Percentiles rank a stretch among this genome's conserved stretches.
Evolutionary conservation across 176 grass and related monocot genomes (phyloP).

Genomic region (Alloteropsis semialata): DNA sequence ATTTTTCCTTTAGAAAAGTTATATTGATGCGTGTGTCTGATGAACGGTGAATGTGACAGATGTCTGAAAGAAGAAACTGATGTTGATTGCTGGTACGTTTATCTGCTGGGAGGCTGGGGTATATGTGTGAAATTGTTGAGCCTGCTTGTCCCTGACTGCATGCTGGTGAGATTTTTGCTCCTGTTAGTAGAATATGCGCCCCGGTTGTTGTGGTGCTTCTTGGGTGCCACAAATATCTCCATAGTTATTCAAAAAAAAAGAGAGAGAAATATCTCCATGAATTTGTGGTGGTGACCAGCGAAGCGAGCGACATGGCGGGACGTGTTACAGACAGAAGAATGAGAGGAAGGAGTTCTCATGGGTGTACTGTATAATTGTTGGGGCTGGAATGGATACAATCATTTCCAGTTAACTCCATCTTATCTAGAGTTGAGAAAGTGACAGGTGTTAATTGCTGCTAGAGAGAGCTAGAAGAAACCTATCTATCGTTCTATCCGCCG

Average conservation of each 20-base stretch:
- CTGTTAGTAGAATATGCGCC: not conserved
- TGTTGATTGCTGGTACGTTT: too few relatives aligned
- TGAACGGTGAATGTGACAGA: not conserved
- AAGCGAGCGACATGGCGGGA: not conserved
- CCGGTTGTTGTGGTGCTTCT: not conserved
- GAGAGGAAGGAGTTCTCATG: too few relatives aligned
- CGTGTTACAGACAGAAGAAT: too few relatives aligned
- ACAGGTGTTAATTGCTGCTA: not conserved
- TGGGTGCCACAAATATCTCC: not conserved
- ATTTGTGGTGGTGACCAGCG: conserved; percentile 10
- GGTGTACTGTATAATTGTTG: not conserved
- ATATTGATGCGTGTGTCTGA: not conserved
- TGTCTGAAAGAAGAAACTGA: not conserved
- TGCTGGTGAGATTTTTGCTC: not conserved
- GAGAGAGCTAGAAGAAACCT: not conserved
- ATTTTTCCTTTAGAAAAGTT: too few relatives aligned
- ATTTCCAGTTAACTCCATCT: not conserved
- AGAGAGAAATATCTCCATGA: too few relatives aligned
- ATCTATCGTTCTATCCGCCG: not conserved
- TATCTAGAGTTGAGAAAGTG: not conserved
- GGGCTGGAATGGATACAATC: not conserved
- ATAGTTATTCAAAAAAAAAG: too few relatives aligned
- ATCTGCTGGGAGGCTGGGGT: too few relatives aligned
- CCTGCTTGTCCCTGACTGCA: not conserved
- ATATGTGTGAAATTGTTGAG: too few relatives aligned